phyloP scores from a whole-genome alignment of 2,329 filamentous ascomycete species.

The Fusarium domesticum region DNA sequence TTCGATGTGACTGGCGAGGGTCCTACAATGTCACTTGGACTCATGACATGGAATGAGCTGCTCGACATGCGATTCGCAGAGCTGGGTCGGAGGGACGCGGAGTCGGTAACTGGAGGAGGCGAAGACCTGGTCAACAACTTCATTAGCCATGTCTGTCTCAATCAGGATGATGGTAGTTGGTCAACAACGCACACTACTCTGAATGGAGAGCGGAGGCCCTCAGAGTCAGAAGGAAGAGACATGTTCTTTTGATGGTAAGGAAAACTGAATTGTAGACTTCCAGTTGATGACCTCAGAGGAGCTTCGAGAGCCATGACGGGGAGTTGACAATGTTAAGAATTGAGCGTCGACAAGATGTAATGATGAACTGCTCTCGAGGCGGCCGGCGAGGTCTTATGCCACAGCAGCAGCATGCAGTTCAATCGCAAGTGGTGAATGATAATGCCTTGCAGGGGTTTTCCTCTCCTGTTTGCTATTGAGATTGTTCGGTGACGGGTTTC shows the following conservation, averaged over 20 bases:
- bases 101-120: conserved; percentile 39
- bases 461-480: background rate
- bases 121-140: conserved; percentile 32
- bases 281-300: conserved; percentile 61
- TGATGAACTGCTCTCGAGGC: conserved; percentile 11
- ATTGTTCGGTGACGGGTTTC: background rate
- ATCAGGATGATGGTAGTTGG: background rate
- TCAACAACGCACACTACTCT: conserved; percentile 48
- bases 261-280: conserved; percentile 40
- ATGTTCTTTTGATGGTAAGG: conserved; percentile 51
- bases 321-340: conserved; percentile 8
- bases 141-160: conserved; percentile 4
- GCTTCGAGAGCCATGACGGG: conserved; percentile 43
- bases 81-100: conserved; percentile 50
- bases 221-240: conserved; percentile 53
- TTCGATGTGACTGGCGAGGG: conserved; percentile 84
- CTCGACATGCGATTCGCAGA: conserved; percentile 49
- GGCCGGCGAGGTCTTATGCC: conserved; percentile 7
- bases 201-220: conserved; percentile 47
- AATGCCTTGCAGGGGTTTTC: conserved; percentile 23
- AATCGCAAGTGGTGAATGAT: conserved; percentile 6
- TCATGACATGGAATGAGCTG: conserved; percentile 52
- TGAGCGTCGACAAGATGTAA: conserved; percentile 11
- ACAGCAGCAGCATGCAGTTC: background rate
- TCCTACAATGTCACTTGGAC: conserved; percentile 69